Base-by-base conservation (phyloP, 805 yeast species). In the Metschnikowia cubensis region DNA sequence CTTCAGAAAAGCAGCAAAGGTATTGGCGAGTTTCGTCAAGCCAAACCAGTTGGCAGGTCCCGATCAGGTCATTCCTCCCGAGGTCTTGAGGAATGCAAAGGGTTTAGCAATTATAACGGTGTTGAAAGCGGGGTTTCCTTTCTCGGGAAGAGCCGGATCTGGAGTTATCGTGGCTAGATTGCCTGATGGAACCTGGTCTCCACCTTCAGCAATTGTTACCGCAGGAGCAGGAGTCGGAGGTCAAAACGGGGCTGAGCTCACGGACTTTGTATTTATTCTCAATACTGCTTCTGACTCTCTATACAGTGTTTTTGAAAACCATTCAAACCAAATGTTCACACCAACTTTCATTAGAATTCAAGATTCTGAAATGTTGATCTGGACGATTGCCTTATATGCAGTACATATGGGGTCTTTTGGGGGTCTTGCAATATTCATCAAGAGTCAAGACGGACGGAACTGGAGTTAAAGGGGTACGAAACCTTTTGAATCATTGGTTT, bases 141-240 rank as follows among this genome's bases (percentile, higher is more conserved):
- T 92, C 67, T 88, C 96, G 2, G 99, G 98, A 29, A 81, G 99
- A 66, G 98, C 97, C 0, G 99, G 99, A 22, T 88, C 96, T 1
- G 99, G 99, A 56, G 88, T 92, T 34, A 87, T 92, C 53, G 95
- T 92, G 22, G 96, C 97, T 4, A 75, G 97, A 52, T 76, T 94
- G 45, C 95, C 95, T 2, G 98, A 94, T 68, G 98, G 97, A 0
- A 70, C 87, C 0, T 92, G 99, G 99, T 90, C 97, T 13, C 96
- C 97, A 2, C 99, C 99, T 1, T 85, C 96, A 2, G 99, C 97
- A 8, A 85, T 94, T 57, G 85, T 83, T 47, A 88, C 97, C 20
- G 98, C 96, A 3, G 99, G 98, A 60, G 98, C 97, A 3, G 98
- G 99, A 62, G 97, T 94, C 6, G 99, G 99, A 52, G 99, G 99